Evolutionary conservation across 2,329 filamentous ascomycete species (phyloP).

Genomic region (Alternaria arbusti): DNA sequence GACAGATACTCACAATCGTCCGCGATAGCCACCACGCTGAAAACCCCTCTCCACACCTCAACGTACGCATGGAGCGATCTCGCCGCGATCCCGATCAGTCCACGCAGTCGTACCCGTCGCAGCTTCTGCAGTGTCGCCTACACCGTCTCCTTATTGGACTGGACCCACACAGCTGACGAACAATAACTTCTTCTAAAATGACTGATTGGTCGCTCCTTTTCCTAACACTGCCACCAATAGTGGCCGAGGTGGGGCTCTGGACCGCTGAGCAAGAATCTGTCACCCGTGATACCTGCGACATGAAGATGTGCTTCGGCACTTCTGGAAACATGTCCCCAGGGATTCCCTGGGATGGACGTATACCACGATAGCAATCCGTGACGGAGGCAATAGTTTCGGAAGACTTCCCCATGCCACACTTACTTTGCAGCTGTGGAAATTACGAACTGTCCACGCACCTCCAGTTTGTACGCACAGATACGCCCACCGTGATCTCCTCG

Average conservation of each 20-base stretch:
- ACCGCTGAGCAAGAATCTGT: background rate
- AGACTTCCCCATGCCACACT: background rate
- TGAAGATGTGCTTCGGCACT: background rate
- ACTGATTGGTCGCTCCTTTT: slow-evolving; percentile 13
- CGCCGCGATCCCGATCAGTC: slow-evolving; percentile 10
- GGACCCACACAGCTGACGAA: background rate
- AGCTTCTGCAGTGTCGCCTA: slow-evolving; percentile 18
- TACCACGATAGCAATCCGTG: background rate
- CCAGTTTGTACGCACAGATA: slow-evolving; percentile 4
- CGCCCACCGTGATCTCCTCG: background rate
- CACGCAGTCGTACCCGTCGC: slow-evolving; percentile 13
- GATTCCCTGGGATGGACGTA: background rate
- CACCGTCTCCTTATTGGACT: slow-evolving; percentile 6
- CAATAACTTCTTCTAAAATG: background rate
- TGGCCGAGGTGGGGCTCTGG: background rate
- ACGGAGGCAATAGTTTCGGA: background rate
- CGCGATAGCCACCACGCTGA: background rate
- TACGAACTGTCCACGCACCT: slow-evolving; percentile 4
- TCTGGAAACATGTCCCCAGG: background rate
- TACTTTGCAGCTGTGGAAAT: background rate
- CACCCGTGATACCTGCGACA: slow-evolving; percentile 3
- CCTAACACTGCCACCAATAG: slow-evolving; percentile 2
- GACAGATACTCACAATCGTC: slow-evolving; percentile 10
- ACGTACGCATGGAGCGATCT: slow-evolving; percentile 10
- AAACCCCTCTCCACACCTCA: slow-evolving; percentile 10